These are phyloP conservation scores for Striga hermonthica DNA, from an alignment of 305 asterid genomes.

Conservation along the genomic window DNA sequence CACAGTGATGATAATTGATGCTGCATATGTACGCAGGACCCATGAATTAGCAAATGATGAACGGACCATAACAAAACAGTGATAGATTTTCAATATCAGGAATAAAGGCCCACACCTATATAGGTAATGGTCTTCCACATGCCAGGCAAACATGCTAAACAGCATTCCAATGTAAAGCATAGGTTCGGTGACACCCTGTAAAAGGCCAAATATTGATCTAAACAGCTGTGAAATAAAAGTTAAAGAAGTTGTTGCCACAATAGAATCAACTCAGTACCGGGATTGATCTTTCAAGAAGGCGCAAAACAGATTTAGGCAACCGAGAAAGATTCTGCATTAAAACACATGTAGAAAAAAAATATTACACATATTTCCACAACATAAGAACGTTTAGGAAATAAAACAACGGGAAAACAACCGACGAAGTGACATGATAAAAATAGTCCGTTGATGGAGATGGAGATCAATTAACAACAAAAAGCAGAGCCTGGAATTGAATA, in stretches of 20 bases:
- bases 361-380: constrained; percentile 20
- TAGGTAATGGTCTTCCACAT: constrained; percentile 96
- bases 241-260: constrained; percentile 1
- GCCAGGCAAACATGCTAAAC: constrained; percentile 98
- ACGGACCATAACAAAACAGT: constrained; percentile 1
- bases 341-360: not conserved
- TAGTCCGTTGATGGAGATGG: constrained; percentile 1
- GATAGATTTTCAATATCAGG: not conserved
- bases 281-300: constrained; percentile 77
- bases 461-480: not conserved
- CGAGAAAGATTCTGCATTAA: constrained; percentile 77
- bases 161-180: constrained; percentile 97
- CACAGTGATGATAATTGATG: constrained; percentile 95
- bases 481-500: constrained; percentile 11
- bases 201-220: constrained; percentile 32
- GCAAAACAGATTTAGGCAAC: constrained; percentile 73
- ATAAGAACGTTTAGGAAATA: constrained; percentile 11
- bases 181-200: constrained; percentile 96
- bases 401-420: not conserved
- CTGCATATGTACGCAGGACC: constrained; percentile 39
- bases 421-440: constrained; percentile 1
- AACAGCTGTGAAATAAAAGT: constrained; percentile 2
- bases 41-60: constrained; percentile 6
- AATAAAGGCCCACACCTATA: constrained; percentile 54
- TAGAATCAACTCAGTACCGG: constrained; percentile 58